These are phyloP conservation scores for Lobosporangium transversale DNA, from an alignment of 192 early-diverging fungal species.

Conservation along the genomic window DNA sequence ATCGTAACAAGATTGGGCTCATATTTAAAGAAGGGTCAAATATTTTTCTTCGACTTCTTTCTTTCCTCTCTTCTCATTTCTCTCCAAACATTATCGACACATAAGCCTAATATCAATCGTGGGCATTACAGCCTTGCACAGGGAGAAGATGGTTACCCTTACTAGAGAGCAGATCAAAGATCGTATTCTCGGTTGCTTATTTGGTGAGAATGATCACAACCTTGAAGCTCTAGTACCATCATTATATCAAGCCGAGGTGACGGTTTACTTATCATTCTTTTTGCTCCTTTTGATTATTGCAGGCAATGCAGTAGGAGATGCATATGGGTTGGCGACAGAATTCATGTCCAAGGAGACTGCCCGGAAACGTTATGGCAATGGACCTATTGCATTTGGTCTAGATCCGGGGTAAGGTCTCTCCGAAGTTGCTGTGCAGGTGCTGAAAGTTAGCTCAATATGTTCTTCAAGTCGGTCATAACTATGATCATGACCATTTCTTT, in stretches of 20 bases:
- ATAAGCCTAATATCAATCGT: no score
- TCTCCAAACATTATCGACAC: neutral
- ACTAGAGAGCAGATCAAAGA: conserved; percentile 25
- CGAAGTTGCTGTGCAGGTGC: no score
- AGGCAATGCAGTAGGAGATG: conserved; percentile 72
- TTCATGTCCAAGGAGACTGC: conserved; percentile 61
- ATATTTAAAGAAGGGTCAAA: neutral
- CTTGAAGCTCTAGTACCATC: no score
- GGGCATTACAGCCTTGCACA: neutral
- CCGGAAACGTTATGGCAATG: conserved; percentile 58
- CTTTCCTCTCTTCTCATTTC: neutral
- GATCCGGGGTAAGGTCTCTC: conserved; percentile 47
- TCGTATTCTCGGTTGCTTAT: conserved; percentile 21
- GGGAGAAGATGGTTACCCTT: no score
- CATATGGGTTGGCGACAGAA: conserved; percentile 72
- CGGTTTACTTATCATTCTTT: neutral
- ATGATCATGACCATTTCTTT: neutral
- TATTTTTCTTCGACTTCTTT: neutral
- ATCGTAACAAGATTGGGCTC: no score
- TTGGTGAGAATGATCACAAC: conserved; percentile 10
- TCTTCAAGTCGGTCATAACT: neutral
- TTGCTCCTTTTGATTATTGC: neutral
- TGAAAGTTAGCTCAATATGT: no score
- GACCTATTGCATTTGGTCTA: conserved; percentile 68
- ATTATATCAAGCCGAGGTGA: neutral